Percentiles rank a stretch among this genome's conserved stretches.
Evolutionary conservation across 768 basidiomycete species (phyloP).

Genomic region (Gymnopilus dilepis): DNA sequence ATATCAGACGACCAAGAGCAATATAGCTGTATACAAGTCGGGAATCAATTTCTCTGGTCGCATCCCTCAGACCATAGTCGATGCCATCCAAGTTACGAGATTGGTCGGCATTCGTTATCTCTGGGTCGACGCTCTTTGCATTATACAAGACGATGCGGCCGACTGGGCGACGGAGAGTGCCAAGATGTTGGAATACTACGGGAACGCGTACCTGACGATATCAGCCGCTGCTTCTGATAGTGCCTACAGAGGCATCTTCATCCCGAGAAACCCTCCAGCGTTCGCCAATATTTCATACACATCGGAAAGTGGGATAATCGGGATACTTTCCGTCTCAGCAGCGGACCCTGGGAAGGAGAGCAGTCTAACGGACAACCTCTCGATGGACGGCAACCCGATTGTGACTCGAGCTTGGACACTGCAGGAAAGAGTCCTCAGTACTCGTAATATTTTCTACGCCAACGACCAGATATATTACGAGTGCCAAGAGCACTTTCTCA

Average conservation of each 20-base stretch:
- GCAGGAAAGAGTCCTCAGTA: background rate
- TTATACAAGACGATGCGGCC: background rate
- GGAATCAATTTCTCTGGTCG: background rate
- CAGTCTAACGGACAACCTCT: background rate
- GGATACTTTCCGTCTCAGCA: background rate
- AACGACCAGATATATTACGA: slow-evolving; percentile 2
- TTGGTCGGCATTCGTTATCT: background rate
- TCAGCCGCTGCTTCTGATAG: background rate
- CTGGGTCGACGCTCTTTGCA: background rate
- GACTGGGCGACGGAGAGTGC: background rate
- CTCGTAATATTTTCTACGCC: background rate
- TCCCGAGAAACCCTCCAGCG: background rate
- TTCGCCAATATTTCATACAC: background rate
- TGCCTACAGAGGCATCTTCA: background rate
- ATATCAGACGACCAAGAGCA: background rate
- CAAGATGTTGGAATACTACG: slow-evolving; percentile 1
- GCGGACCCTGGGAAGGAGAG: background rate
- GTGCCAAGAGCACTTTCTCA: slow-evolving; percentile 2
- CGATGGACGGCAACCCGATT: background rate
- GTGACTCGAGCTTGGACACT: background rate
- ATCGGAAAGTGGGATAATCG: background rate
- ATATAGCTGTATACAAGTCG: background rate
- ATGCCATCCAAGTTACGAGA: background rate
- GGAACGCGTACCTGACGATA: background rate
- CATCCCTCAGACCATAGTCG: background rate